Evolutionary conservation across 805 yeast genomes (phyloP).

Genomic region (Maudiozyma barnettii): DNA sequence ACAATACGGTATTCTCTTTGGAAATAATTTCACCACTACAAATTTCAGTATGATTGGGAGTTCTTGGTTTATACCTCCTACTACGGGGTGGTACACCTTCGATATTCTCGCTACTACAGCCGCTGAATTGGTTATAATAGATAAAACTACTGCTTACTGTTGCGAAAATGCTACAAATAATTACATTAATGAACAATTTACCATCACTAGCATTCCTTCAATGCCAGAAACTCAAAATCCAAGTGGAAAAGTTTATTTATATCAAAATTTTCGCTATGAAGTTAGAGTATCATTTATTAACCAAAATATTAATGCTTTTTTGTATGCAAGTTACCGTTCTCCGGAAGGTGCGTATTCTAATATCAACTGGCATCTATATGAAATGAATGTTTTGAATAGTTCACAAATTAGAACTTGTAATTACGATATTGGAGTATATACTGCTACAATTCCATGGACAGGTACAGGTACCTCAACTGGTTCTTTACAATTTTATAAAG

Average conservation of each 20-base stretch:
- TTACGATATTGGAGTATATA: neutral
- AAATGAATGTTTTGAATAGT: neutral
- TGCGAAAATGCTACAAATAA: neutral
- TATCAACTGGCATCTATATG: neutral
- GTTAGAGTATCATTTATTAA: neutral
- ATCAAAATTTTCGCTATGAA: neutral
- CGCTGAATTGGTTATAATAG: neutral
- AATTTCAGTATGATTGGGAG: neutral
- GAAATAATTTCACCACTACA: neutral
- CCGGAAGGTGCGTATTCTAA: neutral
- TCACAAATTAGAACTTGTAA: neutral
- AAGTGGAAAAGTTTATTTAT: neutral
- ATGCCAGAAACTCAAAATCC: neutral
- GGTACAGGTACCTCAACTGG: neutral
- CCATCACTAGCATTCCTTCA: neutral
- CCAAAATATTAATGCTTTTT: neutral
- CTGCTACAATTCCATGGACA: neutral
- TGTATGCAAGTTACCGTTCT: neutral
- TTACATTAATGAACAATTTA: neutral
- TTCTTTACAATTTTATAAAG: neutral
- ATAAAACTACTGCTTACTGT: neutral
- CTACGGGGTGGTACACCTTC: neutral
- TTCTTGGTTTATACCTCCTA: neutral
- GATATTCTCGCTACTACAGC: neutral
- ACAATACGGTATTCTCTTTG: neutral